These are phyloP conservation scores for Vitis rotundifolia DNA, from an alignment of 164 flowering plant genomes.

Conservation along the genomic window DNA sequence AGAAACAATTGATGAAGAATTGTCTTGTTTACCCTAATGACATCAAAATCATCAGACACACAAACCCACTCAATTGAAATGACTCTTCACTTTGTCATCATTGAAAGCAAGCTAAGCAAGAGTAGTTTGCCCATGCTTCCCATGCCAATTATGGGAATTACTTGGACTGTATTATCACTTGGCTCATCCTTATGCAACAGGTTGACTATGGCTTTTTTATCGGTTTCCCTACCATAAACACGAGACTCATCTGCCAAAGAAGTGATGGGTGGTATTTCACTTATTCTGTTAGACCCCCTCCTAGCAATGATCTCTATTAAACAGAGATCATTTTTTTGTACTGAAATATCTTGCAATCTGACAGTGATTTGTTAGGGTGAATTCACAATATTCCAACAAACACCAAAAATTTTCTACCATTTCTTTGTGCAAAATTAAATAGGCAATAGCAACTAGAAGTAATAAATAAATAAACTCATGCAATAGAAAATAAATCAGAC, in stretches of 20 bases:
- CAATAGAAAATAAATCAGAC: too few relatives aligned
- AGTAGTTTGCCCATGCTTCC: slow-evolving; percentile 15
- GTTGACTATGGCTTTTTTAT: background rate
- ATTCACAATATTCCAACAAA: too few relatives aligned
- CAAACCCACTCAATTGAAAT: slow-evolving; percentile 16
- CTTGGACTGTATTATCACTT: background rate
- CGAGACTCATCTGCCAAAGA: background rate
- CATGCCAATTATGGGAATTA: slow-evolving; percentile 10
- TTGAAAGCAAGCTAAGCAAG: slow-evolving; percentile 4
- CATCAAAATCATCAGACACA: slow-evolving; percentile 20
- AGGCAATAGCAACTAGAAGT: too few relatives aligned
- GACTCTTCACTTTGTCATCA: slow-evolving; percentile 2
- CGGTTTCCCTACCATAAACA: slow-evolving; percentile 5
- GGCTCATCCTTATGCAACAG: background rate
- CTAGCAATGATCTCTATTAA: background rate
- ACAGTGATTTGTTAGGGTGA: background rate
- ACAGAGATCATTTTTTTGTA: background rate
- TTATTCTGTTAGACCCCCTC: background rate
- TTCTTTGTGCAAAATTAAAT: too few relatives aligned
- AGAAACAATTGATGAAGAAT: background rate
- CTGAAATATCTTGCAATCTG: slow-evolving; percentile 1
- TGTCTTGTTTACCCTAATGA: background rate
- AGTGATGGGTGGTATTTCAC: background rate
- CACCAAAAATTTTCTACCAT: too few relatives aligned
- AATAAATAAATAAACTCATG: too few relatives aligned